Evolutionary conservation across 192 early-diverging fungal species (phyloP).

Genomic region (Umbelopsis sp.): DNA sequence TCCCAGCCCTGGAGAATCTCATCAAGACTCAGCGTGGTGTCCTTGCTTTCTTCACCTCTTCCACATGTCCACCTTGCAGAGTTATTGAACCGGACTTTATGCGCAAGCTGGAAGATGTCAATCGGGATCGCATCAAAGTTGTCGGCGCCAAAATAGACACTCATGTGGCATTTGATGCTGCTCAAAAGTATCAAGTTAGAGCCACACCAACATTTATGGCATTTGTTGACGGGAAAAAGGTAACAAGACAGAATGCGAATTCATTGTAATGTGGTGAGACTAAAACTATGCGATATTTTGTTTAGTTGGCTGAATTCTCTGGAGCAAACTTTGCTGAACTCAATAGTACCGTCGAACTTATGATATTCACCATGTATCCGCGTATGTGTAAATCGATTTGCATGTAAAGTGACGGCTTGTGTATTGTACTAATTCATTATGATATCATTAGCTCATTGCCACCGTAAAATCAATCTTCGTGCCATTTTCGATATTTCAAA

Average conservation of each 20-base stretch:
- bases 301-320: conserved; percentile 50
- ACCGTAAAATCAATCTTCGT: conserved; percentile 43
- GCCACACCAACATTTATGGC: conserved; percentile 77
- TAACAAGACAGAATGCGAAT: background rate
- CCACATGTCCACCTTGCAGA: conserved; percentile 68
- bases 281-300: background rate
- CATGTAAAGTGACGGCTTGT: background rate
- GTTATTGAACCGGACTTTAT: conserved; percentile 68
- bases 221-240: conserved; percentile 59
- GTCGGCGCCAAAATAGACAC: conserved; percentile 69
- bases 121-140: conserved; percentile 50
- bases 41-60: conserved; percentile 70
- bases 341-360: conserved; percentile 56
- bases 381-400: conserved; percentile 36
- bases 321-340: conserved; percentile 67
- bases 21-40: conserved; percentile 55
- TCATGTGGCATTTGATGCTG: conserved; percentile 50
- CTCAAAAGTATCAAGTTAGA: conserved; percentile 53
- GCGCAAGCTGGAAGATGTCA: conserved; percentile 42
- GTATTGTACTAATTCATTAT: background rate
- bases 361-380: conserved; percentile 66
- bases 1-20: conserved; percentile 42
- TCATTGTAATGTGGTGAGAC: too few species aligned
- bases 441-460: conserved; percentile 57
- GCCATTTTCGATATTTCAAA: conserved; percentile 43